Percentiles rank a stretch among this genome's conserved stretches.
phyloP scores from a whole-genome alignment of 768 basidiomycete species.

The Lactifluus subvellereus region DNA sequence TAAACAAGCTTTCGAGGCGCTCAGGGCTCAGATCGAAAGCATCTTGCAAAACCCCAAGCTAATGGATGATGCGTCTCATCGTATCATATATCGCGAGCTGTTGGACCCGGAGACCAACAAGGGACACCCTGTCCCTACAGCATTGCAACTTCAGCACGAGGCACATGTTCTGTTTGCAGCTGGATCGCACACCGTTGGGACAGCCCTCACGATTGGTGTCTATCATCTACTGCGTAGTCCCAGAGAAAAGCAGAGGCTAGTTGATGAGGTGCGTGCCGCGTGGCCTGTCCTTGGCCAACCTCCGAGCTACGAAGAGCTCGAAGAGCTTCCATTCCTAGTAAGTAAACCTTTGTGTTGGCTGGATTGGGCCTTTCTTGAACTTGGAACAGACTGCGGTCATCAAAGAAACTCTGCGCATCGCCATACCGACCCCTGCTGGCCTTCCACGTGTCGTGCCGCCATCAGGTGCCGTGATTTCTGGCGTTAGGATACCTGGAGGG shows the following conservation, averaged over 20 bases:
- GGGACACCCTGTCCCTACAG: neutral
- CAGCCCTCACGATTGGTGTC: constrained; percentile 10
- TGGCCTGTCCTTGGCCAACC: constrained; percentile 14
- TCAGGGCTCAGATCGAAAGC: neutral
- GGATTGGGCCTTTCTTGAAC: neutral
- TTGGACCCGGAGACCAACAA: constrained; percentile 8
- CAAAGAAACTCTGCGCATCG: constrained; percentile 12
- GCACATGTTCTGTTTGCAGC: constrained; percentile 11
- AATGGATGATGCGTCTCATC: constrained; percentile 13
- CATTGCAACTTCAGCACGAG: constrained; percentile 2
- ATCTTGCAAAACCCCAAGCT: constrained; percentile 1
- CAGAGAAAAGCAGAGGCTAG: neutral
- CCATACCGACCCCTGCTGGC: neutral
- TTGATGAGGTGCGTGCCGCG: neutral
- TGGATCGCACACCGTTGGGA: constrained; percentile 17
- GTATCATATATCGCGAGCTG: constrained; percentile 14
- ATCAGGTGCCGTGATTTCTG: constrained; percentile 12
- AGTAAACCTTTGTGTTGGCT: neutral
- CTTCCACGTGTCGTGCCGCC: constrained; percentile 16
- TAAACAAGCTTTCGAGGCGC: neutral
- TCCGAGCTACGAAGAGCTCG: constrained; percentile 12
- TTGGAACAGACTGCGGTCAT: constrained; percentile 14
- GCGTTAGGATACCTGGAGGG: constrained; percentile 12
- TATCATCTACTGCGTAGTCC: constrained; percentile 7
- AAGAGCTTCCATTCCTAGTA: constrained; percentile 15